phyloP scores from a whole-genome alignment of 306 rosid genomes.

The Acacia crassicarpa region DNA sequence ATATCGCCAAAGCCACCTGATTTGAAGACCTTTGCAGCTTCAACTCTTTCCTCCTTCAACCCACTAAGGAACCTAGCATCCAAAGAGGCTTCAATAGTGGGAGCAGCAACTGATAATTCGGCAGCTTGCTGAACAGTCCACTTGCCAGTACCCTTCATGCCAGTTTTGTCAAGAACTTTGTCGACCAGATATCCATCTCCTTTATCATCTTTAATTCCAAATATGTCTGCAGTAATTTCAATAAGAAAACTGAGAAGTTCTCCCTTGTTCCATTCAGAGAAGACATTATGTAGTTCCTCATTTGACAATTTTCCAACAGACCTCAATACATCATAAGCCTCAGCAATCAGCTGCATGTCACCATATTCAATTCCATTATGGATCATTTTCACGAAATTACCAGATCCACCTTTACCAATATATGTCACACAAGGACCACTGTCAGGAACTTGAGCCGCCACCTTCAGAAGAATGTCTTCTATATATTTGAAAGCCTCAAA shows the following conservation, averaged over 20 bases:
- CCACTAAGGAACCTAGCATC: slow-evolving; percentile 96
- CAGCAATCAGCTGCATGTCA: slow-evolving; percentile 96
- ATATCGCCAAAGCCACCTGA: slow-evolving; percentile 67
- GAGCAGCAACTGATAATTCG: slow-evolving; percentile 89
- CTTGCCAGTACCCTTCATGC: slow-evolving; percentile 96
- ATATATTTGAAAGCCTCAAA: slow-evolving; percentile 80
- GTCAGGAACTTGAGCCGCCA: slow-evolving; percentile 92
- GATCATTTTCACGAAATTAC: slow-evolving; percentile 93
- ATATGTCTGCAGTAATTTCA: slow-evolving; percentile 91
- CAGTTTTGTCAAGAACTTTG: slow-evolving; percentile 93
- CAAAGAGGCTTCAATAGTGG: slow-evolving; percentile 87
- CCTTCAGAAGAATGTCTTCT: slow-evolving; percentile 89
- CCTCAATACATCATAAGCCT: slow-evolving; percentile 88
- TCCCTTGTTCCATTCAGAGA: slow-evolving; percentile 90
- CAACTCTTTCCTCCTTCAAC: slow-evolving; percentile 84
- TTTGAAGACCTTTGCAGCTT: slow-evolving; percentile 76
- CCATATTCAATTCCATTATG: slow-evolving; percentile 94
- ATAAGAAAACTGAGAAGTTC: slow-evolving; percentile 87
- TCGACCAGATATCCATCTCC: slow-evolving; percentile 87
- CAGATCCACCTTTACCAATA: slow-evolving; percentile 90
- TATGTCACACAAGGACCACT: slow-evolving; percentile 93
- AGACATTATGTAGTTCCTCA: slow-evolving; percentile 66
- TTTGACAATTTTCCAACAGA: slow-evolving; percentile 92
- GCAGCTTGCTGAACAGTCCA: slow-evolving; percentile 99
- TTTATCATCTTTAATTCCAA: slow-evolving; percentile 85